Conservation (phyloP, 345 rosid genomes). For the Noccaea caerulescens region DNA sequence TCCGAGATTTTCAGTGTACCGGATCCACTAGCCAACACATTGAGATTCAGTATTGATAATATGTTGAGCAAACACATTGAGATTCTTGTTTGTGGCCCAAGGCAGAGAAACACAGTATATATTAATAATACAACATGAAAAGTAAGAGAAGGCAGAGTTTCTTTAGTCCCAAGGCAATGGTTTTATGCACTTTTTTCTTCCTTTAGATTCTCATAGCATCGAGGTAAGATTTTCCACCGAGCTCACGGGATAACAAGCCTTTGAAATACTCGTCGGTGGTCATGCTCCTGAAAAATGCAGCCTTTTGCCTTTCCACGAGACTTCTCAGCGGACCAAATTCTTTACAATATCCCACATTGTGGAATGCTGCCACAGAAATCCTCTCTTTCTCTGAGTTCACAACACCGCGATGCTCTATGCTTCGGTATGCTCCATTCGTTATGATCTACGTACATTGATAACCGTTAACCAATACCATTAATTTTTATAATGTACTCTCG, state of each 20-base stretch:
- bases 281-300: constrained; percentile 36
- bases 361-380: constrained; percentile 45
- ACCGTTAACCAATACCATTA: background rate
- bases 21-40: too few species aligned
- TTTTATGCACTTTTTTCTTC: too few species aligned
- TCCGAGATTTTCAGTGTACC: too few species aligned
- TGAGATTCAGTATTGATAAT: too few species aligned
- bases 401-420: constrained; percentile 46
- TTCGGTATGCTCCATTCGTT: constrained; percentile 46
- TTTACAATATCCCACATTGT: constrained; percentile 29
- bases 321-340: constrained; percentile 41
- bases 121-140: too few species aligned
- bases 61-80: too few species aligned
- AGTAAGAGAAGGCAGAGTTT: too few species aligned
- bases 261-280: constrained; percentile 24
- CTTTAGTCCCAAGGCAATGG: too few species aligned
- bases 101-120: too few species aligned
- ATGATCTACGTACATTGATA: constrained; percentile 39
- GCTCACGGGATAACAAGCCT: constrained; percentile 31
- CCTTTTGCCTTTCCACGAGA: constrained; percentile 34
- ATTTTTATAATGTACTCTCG: background rate
- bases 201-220: constrained; percentile 39
- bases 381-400: constrained; percentile 47
- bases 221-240: constrained; percentile 44
- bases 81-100: too few species aligned